phyloP scores from a whole-genome alignment of 768 basidiomycete genomes.

The Pilatotrama ljubarskyi region DNA sequence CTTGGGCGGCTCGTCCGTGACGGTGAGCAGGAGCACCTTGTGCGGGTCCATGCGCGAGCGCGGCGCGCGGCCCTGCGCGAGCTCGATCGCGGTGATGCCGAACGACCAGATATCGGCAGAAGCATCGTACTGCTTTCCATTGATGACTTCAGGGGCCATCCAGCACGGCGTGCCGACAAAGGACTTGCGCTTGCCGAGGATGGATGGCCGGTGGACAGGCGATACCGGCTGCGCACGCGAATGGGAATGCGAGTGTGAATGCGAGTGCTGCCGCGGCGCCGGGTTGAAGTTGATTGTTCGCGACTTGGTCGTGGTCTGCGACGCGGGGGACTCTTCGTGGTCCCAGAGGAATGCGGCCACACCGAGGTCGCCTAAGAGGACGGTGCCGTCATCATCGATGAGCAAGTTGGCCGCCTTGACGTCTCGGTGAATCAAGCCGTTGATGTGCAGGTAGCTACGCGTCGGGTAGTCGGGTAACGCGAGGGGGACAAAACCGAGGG shows the following conservation, averaged over 20 bases:
- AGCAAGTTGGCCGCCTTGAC: constrained; percentile 93
- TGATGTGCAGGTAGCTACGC: constrained; percentile 78
- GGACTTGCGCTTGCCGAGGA: constrained; percentile 78
- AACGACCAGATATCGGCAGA: constrained; percentile 96
- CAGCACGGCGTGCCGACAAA: constrained; percentile 98
- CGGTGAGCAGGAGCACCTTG: constrained; percentile 73
- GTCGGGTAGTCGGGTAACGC: background rate
- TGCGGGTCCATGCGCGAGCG: constrained; percentile 73
- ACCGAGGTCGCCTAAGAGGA: constrained; percentile 89
- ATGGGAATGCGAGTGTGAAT: constrained; percentile 1
- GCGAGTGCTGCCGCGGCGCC: constrained; percentile 11
- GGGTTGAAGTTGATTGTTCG: constrained; percentile 26
- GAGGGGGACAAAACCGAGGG: background rate
- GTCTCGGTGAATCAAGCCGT: constrained; percentile 92
- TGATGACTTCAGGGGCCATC: constrained; percentile 96
- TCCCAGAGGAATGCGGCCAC: constrained; percentile 85
- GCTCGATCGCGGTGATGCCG: constrained; percentile 91
- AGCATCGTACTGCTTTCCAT: constrained; percentile 80
- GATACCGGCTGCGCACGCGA: constrained; percentile 25
- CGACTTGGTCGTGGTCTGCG: constrained; percentile 3
- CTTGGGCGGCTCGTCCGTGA: constrained; percentile 76
- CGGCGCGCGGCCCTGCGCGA: constrained; percentile 88
- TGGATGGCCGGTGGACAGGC: constrained; percentile 41
- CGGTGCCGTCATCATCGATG: constrained; percentile 87
- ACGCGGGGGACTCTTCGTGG: constrained; percentile 43